These are phyloP conservation scores for Pichia sp. DNA, from an alignment of 1,139 yeast species.

Conservation along the genomic window DNA sequence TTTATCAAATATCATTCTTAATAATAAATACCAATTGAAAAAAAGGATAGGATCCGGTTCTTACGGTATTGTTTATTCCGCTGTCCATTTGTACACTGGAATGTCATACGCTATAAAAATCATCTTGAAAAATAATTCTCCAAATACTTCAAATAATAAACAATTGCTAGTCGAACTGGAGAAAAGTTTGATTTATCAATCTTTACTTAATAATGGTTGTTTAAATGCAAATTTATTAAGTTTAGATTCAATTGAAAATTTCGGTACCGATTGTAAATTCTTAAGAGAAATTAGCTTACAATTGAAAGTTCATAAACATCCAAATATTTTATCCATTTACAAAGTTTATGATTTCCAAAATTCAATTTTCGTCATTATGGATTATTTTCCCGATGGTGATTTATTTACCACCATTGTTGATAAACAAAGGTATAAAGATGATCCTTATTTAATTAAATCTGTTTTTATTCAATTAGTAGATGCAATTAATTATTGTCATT, in stretches of 20 bases:
- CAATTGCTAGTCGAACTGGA: slow-evolving; percentile 27
- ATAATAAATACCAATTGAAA: slow-evolving; percentile 42
- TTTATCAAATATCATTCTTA: slow-evolving; percentile 30
- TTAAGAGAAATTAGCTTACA: slow-evolving; percentile 70
- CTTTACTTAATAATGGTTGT: slow-evolving; percentile 25
- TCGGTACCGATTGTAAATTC: slow-evolving; percentile 42
- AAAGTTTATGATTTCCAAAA: slow-evolving; percentile 57
- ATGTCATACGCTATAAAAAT: slow-evolving; percentile 67
- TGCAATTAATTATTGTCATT: slow-evolving; percentile 65
- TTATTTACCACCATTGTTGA: slow-evolving; percentile 77
- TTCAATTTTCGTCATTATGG: slow-evolving; percentile 70
- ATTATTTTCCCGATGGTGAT: slow-evolving; percentile 77
- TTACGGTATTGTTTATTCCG: slow-evolving; percentile 76
- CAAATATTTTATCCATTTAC: slow-evolving; percentile 69
- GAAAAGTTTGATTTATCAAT: slow-evolving; percentile 21
- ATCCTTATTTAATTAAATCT: slow-evolving; percentile 54
- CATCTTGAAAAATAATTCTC: slow-evolving; percentile 43
- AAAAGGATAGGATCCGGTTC: slow-evolving; percentile 82
- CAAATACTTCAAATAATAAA: slow-evolving; percentile 26
- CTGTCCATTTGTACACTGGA: slow-evolving; percentile 48
- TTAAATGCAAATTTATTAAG: slow-evolving; percentile 32
- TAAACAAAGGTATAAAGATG: slow-evolving; percentile 46
- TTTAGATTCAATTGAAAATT: slow-evolving; percentile 39
- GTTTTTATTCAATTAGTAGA: slow-evolving; percentile 73
- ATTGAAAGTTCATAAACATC: slow-evolving; percentile 67